Evolutionary conservation across 2,329 filamentous ascomycete species (phyloP), one percentile per base, ranked within the genome.

Genomic region (Fusarium globosum): DNA sequence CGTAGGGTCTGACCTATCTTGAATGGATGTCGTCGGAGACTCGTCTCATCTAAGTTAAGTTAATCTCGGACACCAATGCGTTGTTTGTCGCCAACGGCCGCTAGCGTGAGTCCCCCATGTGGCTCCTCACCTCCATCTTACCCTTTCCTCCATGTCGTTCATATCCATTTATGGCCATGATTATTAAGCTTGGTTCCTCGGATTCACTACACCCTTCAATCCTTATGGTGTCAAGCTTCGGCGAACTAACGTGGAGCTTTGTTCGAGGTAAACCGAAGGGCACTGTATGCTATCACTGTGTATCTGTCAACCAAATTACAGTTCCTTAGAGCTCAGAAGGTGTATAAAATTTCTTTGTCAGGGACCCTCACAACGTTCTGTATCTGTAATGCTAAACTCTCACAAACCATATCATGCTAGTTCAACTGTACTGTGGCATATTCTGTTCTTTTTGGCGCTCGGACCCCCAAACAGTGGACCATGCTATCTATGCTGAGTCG

Each of bases 61-160:
- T 64, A 68, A 73, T 68, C 61, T 75, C 65, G 65, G 72, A 67
- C 65, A 61, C 72, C 69, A 74, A 67, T 59, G 63, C 72, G 57
- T 61, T 64, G 30, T 72, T 63, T 74, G 72, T 72, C 61, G 58
- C 61, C 72, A 78, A 78, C 76, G 76, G 76, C 75, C 75, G 72
- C 72, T 77, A 78, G 75, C 65, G 76, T 68, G 65, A 52, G 66
- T 61, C 46, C 69, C 60, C 69, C 76, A 73, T 77, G 68, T 76
- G 69, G 67, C 71, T 74, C 72, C 69, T 77, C 71, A 58, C 68
- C 61, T 71, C 62, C 23, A 46, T 63, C 49, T 63, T 51, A 46
- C 35, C 69, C 58, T 62, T 61, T 16, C 30, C 23, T 63, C n/a
- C 23, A 51, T 68, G 66, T 68, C 64, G 63, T 71, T 73, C 70